Conservation (phyloP, 495 filamentous ascomycete genomes). For the Annulohypoxylon stygium region DNA sequence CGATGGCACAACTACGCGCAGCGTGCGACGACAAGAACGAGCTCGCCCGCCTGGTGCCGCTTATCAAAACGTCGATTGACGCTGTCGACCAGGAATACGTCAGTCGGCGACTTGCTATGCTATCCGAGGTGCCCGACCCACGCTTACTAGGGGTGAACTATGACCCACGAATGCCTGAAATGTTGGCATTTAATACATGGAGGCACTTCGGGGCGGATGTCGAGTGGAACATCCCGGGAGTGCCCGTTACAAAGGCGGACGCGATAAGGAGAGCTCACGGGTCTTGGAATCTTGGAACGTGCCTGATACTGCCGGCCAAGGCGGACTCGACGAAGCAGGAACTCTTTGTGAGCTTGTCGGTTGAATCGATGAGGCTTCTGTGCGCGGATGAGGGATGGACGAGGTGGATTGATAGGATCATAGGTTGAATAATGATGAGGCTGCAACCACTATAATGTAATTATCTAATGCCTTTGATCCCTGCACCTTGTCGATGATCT, state of each 20-base stretch:
- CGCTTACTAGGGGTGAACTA: conserved; percentile 52
- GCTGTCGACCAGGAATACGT: conserved; percentile 53
- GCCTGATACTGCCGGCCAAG: conserved; percentile 52
- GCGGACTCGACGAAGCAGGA: conserved; percentile 48
- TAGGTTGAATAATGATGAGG: conserved; percentile 48
- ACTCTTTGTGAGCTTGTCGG: conserved; percentile 52
- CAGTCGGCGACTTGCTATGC: conserved; percentile 47
- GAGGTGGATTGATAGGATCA: conserved; percentile 51
- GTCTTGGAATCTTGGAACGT: conserved; percentile 50
- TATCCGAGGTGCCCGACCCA: conserved; percentile 51
- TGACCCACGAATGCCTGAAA: conserved; percentile 51
- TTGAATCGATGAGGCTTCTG: conserved; percentile 51
- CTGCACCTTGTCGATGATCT: conserved; percentile 45
- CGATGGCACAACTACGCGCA: conserved; percentile 32
- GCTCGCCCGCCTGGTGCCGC: conserved; percentile 44
- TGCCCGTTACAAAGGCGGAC: conserved; percentile 49
- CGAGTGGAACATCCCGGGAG: conserved; percentile 52
- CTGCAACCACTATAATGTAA: conserved; percentile 49
- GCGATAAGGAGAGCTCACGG: conserved; percentile 52
- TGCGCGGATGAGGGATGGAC: conserved; percentile 52
- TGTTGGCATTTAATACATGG: conserved; percentile 54
- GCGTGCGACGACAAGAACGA: conserved; percentile 40
- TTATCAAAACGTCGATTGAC: conserved; percentile 48
- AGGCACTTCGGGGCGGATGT: conserved; percentile 54
- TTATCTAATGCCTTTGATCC: conserved; percentile 48